Percentiles rank a stretch among this genome's conserved stretches.
These are phyloP conservation scores for Teratosphaeria zuluensis DNA, from an alignment of 2,329 filamentous ascomycete genomes.

Conservation along the genomic window DNA sequence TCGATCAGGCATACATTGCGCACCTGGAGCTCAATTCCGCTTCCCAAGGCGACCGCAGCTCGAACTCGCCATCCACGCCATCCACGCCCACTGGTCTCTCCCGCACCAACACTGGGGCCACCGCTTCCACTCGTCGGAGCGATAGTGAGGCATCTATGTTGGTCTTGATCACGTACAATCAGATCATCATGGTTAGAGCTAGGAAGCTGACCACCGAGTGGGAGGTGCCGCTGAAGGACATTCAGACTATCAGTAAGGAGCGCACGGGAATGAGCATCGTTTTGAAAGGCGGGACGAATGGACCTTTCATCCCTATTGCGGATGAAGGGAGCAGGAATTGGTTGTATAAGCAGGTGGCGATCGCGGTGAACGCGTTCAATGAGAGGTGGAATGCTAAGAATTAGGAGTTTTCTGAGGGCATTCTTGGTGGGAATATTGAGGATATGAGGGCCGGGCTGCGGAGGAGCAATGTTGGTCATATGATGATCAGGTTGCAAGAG, in stretches of 20 bases:
- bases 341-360: conserved; percentile 56
- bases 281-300: conserved; percentile 81
- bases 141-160: conserved; percentile 50
- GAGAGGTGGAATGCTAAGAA: conserved; percentile 56
- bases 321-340: conserved; percentile 68
- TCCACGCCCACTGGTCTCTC: neutral
- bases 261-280: conserved; percentile 84
- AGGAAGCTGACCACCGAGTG: conserved; percentile 82
- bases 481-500: neutral
- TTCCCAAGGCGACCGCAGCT: conserved; percentile 56
- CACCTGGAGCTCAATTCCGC: conserved; percentile 65
- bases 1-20: conserved; percentile 94
- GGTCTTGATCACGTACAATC: conserved; percentile 49
- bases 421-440: neutral
- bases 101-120: neutral
- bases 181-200: conserved; percentile 83
- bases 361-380: conserved; percentile 59
- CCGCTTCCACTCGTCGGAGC: neutral
- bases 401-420: conserved; percentile 6
- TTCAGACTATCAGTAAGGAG: conserved; percentile 96
- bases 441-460: neutral
- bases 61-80: neutral
- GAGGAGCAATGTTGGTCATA: neutral
- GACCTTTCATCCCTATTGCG: conserved; percentile 88
- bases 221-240: conserved; percentile 91